These are phyloP conservation scores for Alternaria dauci DNA, from an alignment of 2,329 filamentous ascomycete species.

Conservation along the genomic window DNA sequence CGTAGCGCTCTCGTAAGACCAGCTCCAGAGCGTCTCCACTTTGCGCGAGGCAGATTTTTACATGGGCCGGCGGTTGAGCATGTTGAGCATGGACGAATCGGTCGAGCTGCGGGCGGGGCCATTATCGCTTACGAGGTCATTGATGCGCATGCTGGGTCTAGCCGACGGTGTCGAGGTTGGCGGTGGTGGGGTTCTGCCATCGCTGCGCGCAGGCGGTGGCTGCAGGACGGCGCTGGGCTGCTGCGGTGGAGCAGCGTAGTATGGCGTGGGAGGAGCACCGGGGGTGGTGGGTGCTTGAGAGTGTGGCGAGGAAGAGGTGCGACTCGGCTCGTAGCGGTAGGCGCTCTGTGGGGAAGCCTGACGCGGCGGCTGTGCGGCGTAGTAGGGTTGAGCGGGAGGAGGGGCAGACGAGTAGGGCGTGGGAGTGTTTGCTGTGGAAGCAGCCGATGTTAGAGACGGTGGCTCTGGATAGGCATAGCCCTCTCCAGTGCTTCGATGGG, in stretches of 20 bases:
- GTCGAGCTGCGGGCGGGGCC: slow-evolving; percentile 51
- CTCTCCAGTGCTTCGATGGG: slow-evolving; percentile 45
- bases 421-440: slow-evolving; percentile 55
- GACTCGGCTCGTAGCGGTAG: slow-evolving; percentile 54
- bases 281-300: slow-evolving; percentile 51
- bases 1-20: slow-evolving; percentile 40
- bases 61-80: slow-evolving; percentile 52
- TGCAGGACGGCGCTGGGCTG: slow-evolving; percentile 43
- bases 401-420: slow-evolving; percentile 52
- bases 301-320: slow-evolving; percentile 55
- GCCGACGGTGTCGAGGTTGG: slow-evolving; percentile 43
- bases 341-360: slow-evolving; percentile 54
- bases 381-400: slow-evolving; percentile 52
- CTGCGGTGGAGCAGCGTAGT: slow-evolving; percentile 43
- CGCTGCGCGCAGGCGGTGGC: slow-evolving; percentile 47
- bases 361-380: slow-evolving; percentile 49
- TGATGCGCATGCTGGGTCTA: slow-evolving; percentile 54
- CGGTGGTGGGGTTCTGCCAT: slow-evolving; percentile 53
- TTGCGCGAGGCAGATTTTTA: slow-evolving; percentile 24
- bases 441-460: slow-evolving; percentile 54
- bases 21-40: slow-evolving; percentile 36
- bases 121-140: slow-evolving; percentile 52
- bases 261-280: slow-evolving; percentile 40
- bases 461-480: slow-evolving; percentile 57
- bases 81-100: slow-evolving; percentile 55